Evolutionary conservation across 2,329 filamentous ascomycete species (phyloP).

Genomic region (Colletotrichum gloeosporioides): DNA sequence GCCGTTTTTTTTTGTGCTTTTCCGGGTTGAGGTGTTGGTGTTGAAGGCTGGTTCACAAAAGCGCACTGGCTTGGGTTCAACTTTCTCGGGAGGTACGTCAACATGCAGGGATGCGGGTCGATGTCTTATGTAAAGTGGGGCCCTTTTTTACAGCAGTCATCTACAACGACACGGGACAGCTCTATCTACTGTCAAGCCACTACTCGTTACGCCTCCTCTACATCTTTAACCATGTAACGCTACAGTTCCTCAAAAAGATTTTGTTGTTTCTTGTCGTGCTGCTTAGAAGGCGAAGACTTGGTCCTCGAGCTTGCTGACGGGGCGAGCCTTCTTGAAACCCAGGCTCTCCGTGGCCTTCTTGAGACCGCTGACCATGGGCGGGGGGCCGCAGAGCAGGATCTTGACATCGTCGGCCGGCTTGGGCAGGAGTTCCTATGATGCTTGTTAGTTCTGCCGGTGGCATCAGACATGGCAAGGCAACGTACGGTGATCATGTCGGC

Average conservation of each 20-base stretch:
- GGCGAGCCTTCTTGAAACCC: constrained; percentile 89
- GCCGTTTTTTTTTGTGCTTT: neutral
- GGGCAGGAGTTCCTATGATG: constrained; percentile 73
- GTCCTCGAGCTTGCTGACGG: constrained; percentile 97
- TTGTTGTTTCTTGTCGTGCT: neutral
- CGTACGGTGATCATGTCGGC: constrained; percentile 90
- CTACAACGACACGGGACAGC: neutral
- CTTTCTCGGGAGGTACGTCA: constrained; percentile 14
- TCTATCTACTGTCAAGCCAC: neutral
- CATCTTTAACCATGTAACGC: neutral
- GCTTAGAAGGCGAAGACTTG: constrained; percentile 90
- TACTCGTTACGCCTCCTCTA: neutral
- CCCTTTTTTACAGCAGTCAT: neutral
- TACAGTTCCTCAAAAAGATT: too few species aligned
- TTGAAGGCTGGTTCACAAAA: neutral
- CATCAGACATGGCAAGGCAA: neutral
- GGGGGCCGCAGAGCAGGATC: constrained; percentile 92
- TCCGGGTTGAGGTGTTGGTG: neutral
- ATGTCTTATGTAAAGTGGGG: constrained; percentile 10
- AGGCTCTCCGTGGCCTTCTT: constrained; percentile 94
- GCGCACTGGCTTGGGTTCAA: neutral
- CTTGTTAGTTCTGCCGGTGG: constrained; percentile 33
- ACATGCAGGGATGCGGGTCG: neutral
- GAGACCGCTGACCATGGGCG: constrained; percentile 94
- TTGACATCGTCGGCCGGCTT: constrained; percentile 87